Evolutionary conservation across 225 moss, liverwort and hornwort genomes (phyloP), one percentile per base, ranked within the genome.

Genomic region (Physcomitrium patens): DNA sequence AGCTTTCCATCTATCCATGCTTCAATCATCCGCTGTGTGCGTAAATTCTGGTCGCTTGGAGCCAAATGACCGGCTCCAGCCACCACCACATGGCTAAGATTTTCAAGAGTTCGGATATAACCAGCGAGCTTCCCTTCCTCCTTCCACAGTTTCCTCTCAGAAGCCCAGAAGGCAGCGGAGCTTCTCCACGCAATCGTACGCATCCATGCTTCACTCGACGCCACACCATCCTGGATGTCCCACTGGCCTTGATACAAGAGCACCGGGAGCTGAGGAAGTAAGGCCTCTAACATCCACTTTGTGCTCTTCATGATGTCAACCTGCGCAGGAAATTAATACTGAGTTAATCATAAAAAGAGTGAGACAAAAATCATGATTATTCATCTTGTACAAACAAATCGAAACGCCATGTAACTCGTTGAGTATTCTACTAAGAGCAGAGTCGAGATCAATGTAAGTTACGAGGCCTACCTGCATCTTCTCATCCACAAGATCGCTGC

Each of bases 251-350:
- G 81, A 47, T 87, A 87, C 20, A 87, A 63, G 11, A 87, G 79
- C 73, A 87, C 84, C 11, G 84, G 66, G 5, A 87, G 46, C 0
- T 76, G 78, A 1, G 69, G 73, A 3, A 87, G 67, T 19, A 87
- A 47, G 63, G 72, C 86, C 67, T 89, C 88, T 3, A 89, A 76
- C 80, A 89, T 80, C 88, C 85, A 85, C 80, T 85, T 85, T 63
- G 82, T 82, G 69, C 85, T 85, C 79, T 83, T 80, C 88, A 85
- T 88, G 37, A 75, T 78, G 63, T 85, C 85, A 43, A 7, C 63
- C 80, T 85, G 78, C 68, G 76, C 42, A 68, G 12, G 5, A 62
- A 66, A 45, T 37, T 41, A 18, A 3, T 5, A 55, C 56, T 27
- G 31, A 37, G 28, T 2, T 59, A n/a, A n/a, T 44, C 59, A 26